These are phyloP conservation scores for Auriculariales sp. DNA, from an alignment of 768 basidiomycete genomes.

Conservation along the genomic window DNA sequence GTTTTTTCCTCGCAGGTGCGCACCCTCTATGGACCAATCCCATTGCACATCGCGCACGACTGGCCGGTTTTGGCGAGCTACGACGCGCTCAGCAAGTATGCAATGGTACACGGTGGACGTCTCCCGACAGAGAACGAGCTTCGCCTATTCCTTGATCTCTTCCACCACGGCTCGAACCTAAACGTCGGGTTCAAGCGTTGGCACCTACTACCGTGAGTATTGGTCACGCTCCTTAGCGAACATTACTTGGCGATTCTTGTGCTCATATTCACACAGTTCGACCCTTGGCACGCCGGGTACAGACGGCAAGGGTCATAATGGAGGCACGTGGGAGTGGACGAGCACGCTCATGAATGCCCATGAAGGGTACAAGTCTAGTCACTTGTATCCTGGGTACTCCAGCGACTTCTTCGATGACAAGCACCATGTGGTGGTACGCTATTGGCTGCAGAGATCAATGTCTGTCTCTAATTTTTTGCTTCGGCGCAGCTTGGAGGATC, in stretches of 20 bases:
- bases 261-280: constrained; percentile 28
- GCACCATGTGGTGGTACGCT: constrained; percentile 73
- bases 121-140: constrained; percentile 87
- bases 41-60: constrained; percentile 55
- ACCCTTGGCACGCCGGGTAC: constrained; percentile 43
- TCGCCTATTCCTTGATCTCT: constrained; percentile 60
- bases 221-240: not conserved
- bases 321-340: constrained; percentile 99
- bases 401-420: constrained; percentile 82
- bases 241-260: constrained; percentile 21
- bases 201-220: constrained; percentile 79
- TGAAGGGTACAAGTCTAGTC: constrained; percentile 63
- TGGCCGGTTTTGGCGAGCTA: constrained; percentile 84
- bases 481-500: constrained; percentile 72
- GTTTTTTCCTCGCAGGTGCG: constrained; percentile 36
- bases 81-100: constrained; percentile 65
- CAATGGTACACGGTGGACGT: constrained; percentile 78
- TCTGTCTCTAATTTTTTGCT: too few species aligned
- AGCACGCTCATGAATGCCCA: constrained; percentile 56
- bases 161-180: constrained; percentile 60
- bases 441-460: constrained; percentile 13
- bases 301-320: constrained; percentile 62
- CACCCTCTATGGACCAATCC: constrained; percentile 75
- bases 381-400: constrained; percentile 83
- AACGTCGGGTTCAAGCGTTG: constrained; percentile 86